These are phyloP conservation scores for Entomophthora muscae DNA, from an alignment of 371 early-diverging fungal genomes.

Conservation along the genomic window DNA sequence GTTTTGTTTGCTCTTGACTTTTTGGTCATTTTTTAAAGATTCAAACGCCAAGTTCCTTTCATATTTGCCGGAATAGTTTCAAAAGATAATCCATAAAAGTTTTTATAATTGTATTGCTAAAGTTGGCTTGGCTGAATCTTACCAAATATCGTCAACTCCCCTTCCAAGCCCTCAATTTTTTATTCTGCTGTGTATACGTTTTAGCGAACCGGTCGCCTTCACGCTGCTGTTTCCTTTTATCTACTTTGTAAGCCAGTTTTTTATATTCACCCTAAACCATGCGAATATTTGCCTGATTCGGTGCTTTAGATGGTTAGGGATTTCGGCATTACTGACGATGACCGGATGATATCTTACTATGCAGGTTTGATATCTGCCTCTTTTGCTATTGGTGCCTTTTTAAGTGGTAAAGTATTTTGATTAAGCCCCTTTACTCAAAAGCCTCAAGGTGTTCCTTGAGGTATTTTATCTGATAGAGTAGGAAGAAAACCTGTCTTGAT, in stretches of 20 bases:
- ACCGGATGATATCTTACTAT: conserved; percentile 21
- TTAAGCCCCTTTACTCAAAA: neutral
- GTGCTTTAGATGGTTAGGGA: conserved; percentile 9
- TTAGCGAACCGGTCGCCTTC: conserved; percentile 31
- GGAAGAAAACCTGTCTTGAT: conserved; percentile 73
- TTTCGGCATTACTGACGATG: conserved; percentile 10
- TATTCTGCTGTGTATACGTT: conserved; percentile 30
- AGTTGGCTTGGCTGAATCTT: too few species aligned
- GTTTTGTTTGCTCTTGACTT: too few species aligned
- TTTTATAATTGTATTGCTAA: too few species aligned
- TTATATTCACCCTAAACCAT: neutral
- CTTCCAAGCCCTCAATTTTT: conserved; percentile 17
- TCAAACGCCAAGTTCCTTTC: too few species aligned
- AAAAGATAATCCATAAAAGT: too few species aligned
- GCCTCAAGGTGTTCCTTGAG: conserved; percentile 22
- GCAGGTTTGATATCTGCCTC: conserved; percentile 37
- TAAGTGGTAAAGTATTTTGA: conserved; percentile 21
- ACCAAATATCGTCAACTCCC: too few species aligned
- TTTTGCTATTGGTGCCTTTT: conserved; percentile 39
- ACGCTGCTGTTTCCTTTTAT: conserved; percentile 41
- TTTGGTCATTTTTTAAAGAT: too few species aligned
- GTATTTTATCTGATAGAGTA: conserved; percentile 29
- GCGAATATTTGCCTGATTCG: neutral
- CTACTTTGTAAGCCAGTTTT: conserved; percentile 16
- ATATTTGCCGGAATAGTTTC: too few species aligned